These are phyloP conservation scores for Pyrenopolyporus hunteri DNA, from an alignment of 495 filamentous ascomycete genomes.

Conservation along the genomic window DNA sequence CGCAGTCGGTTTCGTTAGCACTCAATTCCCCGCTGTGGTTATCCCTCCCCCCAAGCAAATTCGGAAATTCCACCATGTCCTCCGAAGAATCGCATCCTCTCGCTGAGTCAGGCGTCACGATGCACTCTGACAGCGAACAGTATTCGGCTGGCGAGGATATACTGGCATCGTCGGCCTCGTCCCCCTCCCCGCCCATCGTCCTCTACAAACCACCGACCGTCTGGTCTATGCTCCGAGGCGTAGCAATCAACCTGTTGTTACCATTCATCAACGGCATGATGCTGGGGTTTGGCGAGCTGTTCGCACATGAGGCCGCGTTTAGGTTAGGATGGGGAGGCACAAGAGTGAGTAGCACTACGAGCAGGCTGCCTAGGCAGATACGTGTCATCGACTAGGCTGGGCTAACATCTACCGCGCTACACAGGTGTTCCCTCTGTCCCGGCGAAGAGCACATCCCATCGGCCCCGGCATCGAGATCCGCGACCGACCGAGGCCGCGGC, in stretches of 20 bases:
- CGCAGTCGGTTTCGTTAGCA: too few species aligned
- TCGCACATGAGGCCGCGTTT: slow-evolving; percentile 94
- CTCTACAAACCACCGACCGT: slow-evolving; percentile 88
- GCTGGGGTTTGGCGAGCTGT: slow-evolving; percentile 95
- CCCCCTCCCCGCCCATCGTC: slow-evolving; percentile 76
- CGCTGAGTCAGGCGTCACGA: slow-evolving; percentile 81
- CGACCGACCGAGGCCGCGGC: slow-evolving; percentile 45
- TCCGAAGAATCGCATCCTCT: slow-evolving; percentile 65
- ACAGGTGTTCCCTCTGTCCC: slow-evolving; percentile 57
- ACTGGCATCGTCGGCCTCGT: slow-evolving; percentile 64
- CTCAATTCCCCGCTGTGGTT: too few species aligned
- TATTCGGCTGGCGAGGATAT: slow-evolving; percentile 76
- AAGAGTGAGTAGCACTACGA: slow-evolving; percentile 66
- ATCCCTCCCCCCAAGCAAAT: too few species aligned
- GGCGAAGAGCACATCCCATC: slow-evolving; percentile 53
- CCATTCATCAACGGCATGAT: slow-evolving; percentile 98
- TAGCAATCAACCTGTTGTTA: slow-evolving; percentile 91
- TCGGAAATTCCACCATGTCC: slow-evolving; percentile 44
- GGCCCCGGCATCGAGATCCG: slow-evolving; percentile 61
- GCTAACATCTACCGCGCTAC: neutral
- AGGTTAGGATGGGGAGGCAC: slow-evolving; percentile 90
- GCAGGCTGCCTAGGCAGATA: neutral
- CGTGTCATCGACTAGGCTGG: neutral
- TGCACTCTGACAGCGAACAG: slow-evolving; percentile 88
- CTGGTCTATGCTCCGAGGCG: slow-evolving; percentile 83